Base-by-base conservation (phyloP, 306 rosid species). In the Calophaca sinica region DNA sequence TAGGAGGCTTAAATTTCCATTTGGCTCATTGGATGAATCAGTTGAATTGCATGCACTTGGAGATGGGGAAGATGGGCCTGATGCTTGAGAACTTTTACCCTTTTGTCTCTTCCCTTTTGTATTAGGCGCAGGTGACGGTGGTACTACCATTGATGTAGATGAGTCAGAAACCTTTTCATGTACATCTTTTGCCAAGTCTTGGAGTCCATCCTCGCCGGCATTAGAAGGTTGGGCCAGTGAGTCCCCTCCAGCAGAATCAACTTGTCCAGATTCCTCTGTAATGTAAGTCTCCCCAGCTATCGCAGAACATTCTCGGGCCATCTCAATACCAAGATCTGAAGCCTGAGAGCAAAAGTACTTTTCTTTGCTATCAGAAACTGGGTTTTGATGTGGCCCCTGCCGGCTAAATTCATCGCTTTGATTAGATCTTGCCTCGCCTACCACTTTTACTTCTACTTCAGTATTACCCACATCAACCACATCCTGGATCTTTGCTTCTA, bases 311-410 rank as follows among this genome's bases (percentile, higher is more conserved):
- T 92, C 96, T 75, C 96, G 89, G 63, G 90, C 92, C 97, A 96
- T 86, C 80, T 89, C 97, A 76, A 90, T 86, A 72, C 99, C 98
- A 79, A 96, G 98, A 90, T 92, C 98, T 9, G 99, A 92, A 6
- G 96, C 96, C 80, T 96, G 99, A 26, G 99, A 92, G 86, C 96
- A 90, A 80, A 92, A 96, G 58, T 63, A 77, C 73, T 88, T 92
- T 70, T 90, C 98, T 78, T 82, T 96, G 67, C 73, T 76, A 57
- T 88, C 96, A 31, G 85, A 76, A 71, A 86, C 61, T 36, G 38
- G 76, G 65, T 73, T 87, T 79, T 86, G 90, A 39, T 86, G 78
- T 79, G 85, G 87, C 64, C 86, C 88, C 62, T 78, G 94, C 53
- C 71, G 72, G 33, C 84, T 83, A 80, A 78, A 86, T 66, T 89